Conservation (phyloP, 1,284 basidiomycete species). For the Melampsora larici-populina region DNA sequence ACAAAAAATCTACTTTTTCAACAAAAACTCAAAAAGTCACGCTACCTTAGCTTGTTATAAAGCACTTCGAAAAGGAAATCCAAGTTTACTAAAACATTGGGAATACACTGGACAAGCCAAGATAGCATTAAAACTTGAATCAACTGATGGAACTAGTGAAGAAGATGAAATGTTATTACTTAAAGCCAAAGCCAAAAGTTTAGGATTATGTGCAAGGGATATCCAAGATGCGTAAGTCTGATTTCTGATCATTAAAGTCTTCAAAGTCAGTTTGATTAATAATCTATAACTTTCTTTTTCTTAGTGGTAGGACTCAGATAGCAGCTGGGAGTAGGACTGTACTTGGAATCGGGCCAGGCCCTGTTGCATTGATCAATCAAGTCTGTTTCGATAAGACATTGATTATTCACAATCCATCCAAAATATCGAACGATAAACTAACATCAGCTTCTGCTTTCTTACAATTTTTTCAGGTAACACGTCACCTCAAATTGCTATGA, state of each 20-base stretch:
- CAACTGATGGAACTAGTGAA: slow-evolving; percentile 25
- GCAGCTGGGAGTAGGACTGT: slow-evolving; percentile 42
- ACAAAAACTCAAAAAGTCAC: slow-evolving; percentile 9
- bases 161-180: slow-evolving; percentile 41
- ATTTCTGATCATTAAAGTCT: background rate
- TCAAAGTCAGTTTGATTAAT: background rate
- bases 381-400: background rate
- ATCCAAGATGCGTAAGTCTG: slow-evolving; percentile 41
- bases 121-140: slow-evolving; percentile 36
- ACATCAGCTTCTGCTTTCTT: too few relatives aligned
- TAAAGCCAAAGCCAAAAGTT: slow-evolving; percentile 37
- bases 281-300: background rate
- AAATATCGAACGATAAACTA: too few relatives aligned
- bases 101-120: slow-evolving; percentile 38
- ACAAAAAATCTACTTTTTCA: background rate
- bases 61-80: slow-evolving; percentile 19
- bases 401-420: background rate
- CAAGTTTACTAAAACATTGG: slow-evolving; percentile 28
- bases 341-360: slow-evolving; percentile 41
- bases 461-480: background rate
- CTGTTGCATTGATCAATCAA: slow-evolving; percentile 36
- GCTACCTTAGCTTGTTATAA: slow-evolving; percentile 43
- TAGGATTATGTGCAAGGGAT: slow-evolving; percentile 39
- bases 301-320: slow-evolving; percentile 43
- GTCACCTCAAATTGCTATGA: slow-evolving; percentile 1